Conservation (phyloP, 2,329 filamentous ascomycete species). For the Pleurostoma richardsiae region DNA sequence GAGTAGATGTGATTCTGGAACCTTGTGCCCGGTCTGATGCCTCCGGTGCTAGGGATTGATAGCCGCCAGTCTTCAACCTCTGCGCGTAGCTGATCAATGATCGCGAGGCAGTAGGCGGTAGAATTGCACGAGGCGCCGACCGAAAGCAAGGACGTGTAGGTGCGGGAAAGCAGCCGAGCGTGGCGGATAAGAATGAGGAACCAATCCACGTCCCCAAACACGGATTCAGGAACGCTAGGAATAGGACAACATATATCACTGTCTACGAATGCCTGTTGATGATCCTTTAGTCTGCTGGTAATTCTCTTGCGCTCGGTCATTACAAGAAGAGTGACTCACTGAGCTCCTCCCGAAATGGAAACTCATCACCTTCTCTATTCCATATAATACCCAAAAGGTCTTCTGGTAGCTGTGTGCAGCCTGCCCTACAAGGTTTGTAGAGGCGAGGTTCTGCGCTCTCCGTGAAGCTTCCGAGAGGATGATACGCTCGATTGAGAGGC, state of each 20-base stretch:
- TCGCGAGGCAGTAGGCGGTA: slow-evolving; percentile 15
- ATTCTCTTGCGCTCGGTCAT: too few relatives aligned
- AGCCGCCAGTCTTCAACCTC: slow-evolving; percentile 22
- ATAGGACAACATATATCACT: slow-evolving; percentile 23
- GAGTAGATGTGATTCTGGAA: slow-evolving; percentile 4
- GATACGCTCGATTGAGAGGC: slow-evolving; percentile 23
- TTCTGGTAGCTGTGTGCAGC: slow-evolving; percentile 15
- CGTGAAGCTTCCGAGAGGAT: slow-evolving; percentile 22
- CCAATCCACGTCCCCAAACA: slow-evolving; percentile 17
- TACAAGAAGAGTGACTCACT: slow-evolving; percentile 6
- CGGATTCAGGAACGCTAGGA: slow-evolving; percentile 14
- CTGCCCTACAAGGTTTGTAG: slow-evolving; percentile 10
- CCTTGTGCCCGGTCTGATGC: slow-evolving; percentile 10
- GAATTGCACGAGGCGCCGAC: slow-evolving; percentile 18
- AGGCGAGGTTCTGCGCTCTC: slow-evolving; percentile 21
- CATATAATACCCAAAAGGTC: slow-evolving; percentile 20
- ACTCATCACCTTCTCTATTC: slow-evolving; percentile 18
- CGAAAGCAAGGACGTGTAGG: slow-evolving; percentile 21
- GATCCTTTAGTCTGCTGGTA: background rate
- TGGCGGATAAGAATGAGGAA: slow-evolving; percentile 18
- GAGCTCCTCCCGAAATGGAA: slow-evolving; percentile 24
- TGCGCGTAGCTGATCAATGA: slow-evolving; percentile 16
- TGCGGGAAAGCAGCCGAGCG: slow-evolving; percentile 18
- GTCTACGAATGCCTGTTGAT: slow-evolving; percentile 19
- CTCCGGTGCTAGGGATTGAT: slow-evolving; percentile 13